Evolutionary conservation across 2,329 filamentous ascomycete species (phyloP).

Genomic region (Aureobasidium vineae): DNA sequence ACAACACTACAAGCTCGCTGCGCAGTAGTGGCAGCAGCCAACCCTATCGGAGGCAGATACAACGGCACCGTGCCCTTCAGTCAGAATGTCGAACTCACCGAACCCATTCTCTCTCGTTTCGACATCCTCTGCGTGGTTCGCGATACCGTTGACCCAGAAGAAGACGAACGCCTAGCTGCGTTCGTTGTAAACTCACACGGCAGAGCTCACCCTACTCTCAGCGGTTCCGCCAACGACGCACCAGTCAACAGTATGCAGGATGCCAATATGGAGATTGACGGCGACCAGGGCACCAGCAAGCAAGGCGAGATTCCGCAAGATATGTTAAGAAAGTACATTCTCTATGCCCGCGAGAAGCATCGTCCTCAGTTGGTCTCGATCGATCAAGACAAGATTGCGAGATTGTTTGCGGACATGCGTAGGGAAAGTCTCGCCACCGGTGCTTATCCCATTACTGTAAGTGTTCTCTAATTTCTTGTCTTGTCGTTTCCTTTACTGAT

Average conservation of each 20-base stretch:
- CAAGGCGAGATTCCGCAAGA: constrained; percentile 77
- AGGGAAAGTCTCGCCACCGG: constrained; percentile 89
- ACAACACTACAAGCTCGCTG: constrained; percentile 95
- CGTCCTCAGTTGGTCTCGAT: constrained; percentile 94
- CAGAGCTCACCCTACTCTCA: constrained; percentile 69
- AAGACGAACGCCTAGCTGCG: constrained; percentile 88
- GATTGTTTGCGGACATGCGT: constrained; percentile 94
- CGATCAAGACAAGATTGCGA: constrained; percentile 93
- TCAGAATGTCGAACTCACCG: constrained; percentile 93
- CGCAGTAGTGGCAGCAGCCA: constrained; percentile 93
- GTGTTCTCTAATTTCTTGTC: constrained; percentile 41
- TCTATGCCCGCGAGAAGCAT: constrained; percentile 88
- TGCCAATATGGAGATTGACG: constrained; percentile 60
- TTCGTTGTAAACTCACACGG: constrained; percentile 96
- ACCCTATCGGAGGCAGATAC: constrained; percentile 93
- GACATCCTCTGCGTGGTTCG: constrained; percentile 95
- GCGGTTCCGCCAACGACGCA: constrained; percentile 44
- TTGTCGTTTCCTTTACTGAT: not conserved
- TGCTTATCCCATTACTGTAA: constrained; percentile 95
- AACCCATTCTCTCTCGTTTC: constrained; percentile 96
- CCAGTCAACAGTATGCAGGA: constrained; percentile 46
- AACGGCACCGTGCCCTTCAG: constrained; percentile 96
- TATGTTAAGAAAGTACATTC: constrained; percentile 90
- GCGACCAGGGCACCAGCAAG: constrained; percentile 51
- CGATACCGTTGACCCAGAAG: constrained; percentile 86